Percentiles rank a stretch among this genome's conserved stretches.
Evolutionary conservation across 495 filamentous ascomycete genomes (phyloP).

Genomic region (Podospora pseudopauciseta): DNA sequence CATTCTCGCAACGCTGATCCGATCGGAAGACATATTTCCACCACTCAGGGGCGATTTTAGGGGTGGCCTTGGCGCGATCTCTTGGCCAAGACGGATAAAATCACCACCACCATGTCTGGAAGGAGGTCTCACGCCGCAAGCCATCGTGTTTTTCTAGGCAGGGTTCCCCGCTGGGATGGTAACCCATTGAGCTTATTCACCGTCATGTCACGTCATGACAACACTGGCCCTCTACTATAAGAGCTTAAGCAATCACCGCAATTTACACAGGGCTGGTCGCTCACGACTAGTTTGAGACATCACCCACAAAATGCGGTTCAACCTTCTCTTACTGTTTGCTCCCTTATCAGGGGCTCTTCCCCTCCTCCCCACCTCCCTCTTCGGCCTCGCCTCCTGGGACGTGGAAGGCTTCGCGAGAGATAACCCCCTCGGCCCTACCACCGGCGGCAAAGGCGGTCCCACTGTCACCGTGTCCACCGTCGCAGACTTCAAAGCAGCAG

Average conservation of each 20-base stretch:
- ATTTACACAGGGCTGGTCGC: neutral
- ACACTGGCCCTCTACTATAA: neutral
- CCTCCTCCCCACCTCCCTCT: neutral
- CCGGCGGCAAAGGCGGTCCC: constrained; percentile 55
- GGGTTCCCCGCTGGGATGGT: constrained; percentile 20
- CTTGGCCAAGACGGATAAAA: constrained; percentile 11
- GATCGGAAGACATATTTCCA: neutral
- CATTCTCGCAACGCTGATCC: neutral
- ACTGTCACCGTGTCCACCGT: constrained; percentile 55
- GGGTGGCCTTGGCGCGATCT: neutral
- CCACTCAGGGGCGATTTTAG: neutral
- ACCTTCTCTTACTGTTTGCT: constrained; percentile 9
- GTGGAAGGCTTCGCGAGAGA: constrained; percentile 38
- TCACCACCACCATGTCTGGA: neutral
- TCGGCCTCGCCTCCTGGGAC: constrained; percentile 22
- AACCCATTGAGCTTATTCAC: neutral
- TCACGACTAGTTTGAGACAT: neutral
- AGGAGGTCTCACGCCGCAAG: neutral
- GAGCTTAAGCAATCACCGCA: neutral
- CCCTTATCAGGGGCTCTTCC: constrained; percentile 3
- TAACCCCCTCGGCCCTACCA: constrained; percentile 47
- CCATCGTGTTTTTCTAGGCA: neutral
- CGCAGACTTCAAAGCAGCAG: constrained; percentile 48
- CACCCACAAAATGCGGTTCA: constrained; percentile 15
- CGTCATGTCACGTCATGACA: neutral